Base-by-base conservation (phyloP, 345 rosid genomes). In the Ceriops decandra region DNA sequence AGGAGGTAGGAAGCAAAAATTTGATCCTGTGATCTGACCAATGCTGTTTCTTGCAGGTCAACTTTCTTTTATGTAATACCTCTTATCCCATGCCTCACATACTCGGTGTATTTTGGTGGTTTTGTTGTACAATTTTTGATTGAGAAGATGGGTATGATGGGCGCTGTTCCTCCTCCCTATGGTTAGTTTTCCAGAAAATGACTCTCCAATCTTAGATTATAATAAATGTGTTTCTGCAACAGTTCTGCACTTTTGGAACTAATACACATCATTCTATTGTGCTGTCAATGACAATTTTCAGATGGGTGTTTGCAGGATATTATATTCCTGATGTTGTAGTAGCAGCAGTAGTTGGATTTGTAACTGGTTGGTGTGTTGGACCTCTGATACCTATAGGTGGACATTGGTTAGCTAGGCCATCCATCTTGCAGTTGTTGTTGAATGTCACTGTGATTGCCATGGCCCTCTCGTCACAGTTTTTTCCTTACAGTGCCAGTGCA, bases 81-180 rank as follows among this genome's bases (percentile, higher is more conserved):
- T 83, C 79, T 88, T 62, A 68, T 87, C 79, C 98, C 99, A 8
- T 87, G 89, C 82, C 80, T 95, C 80, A 24, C 82, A 42, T 91
- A 87, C 75, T 58, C 85, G 1, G 79, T 83, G 74, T 90, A 95
- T 76, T 95, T 91, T 86, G 82, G 92, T 63, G 99, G 95, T 56
- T 82, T 90, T 76, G 87, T 95, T 71, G 67, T 79, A 70, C 90
- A 88, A 76, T 81, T 91, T 78, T 77, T 95, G 77, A 82, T 90
- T 60, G 98, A 95, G 93, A 95, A 90, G 95, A 84, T 87, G 85
- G 97, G 99, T 57, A 95, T 95, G 98, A 88, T 95, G 92, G 98
- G 99, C 63, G 75, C 88, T 66, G 46, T 87, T 79, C 92, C 95
- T 74, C 92, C 93, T 36, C 99, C 99, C 2, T 91, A 85, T 66